A percentile compares a stretch with the other conserved stretches of the same genome.
These are phyloP conservation scores for Neospermospora avenae DNA, from an alignment of 2,329 filamentous ascomycete species.

Conservation along the genomic window DNA sequence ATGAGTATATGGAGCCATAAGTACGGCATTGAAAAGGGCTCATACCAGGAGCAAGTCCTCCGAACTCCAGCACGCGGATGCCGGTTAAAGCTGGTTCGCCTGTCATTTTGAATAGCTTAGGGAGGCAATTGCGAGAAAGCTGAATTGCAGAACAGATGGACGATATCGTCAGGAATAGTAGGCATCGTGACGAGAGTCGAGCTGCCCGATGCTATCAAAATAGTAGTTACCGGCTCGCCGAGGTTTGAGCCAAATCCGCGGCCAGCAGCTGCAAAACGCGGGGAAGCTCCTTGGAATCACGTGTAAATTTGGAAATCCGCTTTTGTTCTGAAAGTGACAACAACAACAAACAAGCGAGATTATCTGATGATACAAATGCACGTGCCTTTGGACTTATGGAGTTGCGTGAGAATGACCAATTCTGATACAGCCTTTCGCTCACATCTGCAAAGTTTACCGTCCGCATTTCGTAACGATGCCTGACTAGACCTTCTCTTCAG, in stretches of 20 bases:
- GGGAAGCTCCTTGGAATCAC: background rate
- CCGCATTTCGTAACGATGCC: too few species aligned
- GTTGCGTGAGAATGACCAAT: too few species aligned
- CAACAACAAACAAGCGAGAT: too few species aligned
- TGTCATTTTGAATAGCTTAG: conserved; percentile 20
- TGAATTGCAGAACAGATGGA: background rate
- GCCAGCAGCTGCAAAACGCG: background rate
- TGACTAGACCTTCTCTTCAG: too few species aligned
- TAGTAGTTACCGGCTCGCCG: background rate
- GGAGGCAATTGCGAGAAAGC: background rate
- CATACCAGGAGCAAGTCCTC: conserved; percentile 55
- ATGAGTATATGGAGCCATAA: background rate
- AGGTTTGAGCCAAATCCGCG: background rate
- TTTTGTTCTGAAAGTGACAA: too few species aligned
- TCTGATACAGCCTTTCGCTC: too few species aligned
- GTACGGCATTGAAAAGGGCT: conserved; percentile 41
- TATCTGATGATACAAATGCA: too few species aligned
- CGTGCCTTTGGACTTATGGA: too few species aligned
- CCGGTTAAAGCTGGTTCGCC: conserved; percentile 47
- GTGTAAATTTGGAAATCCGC: background rate
- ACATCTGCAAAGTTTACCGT: too few species aligned
- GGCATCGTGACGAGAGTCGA: background rate
- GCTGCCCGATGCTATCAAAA: background rate
- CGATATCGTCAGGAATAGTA: background rate
- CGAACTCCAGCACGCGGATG: conserved; percentile 63